Evolutionary conservation across 2,329 filamentous ascomycete genomes (phyloP).

Genomic region (Alternaria rosae): DNA sequence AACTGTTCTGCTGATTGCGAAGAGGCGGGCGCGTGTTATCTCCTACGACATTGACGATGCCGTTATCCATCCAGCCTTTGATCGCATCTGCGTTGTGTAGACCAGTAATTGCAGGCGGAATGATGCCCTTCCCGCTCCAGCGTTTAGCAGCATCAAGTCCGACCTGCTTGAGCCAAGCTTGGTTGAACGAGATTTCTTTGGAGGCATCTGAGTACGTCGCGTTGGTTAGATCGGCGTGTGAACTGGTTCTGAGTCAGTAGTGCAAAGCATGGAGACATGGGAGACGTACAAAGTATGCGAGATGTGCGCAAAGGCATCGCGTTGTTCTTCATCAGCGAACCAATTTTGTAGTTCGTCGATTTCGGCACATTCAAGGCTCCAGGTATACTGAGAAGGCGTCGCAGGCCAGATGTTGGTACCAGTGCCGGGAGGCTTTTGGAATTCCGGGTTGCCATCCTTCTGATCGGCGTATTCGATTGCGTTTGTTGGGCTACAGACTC

Average conservation of each 20-base stretch:
- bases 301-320: constrained; percentile 64
- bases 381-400: constrained; percentile 56
- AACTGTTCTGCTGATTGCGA: constrained; percentile 60
- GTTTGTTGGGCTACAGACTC: constrained; percentile 38
- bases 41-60: constrained; percentile 67
- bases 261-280: neutral
- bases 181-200: constrained; percentile 68
- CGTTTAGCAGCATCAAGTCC: constrained; percentile 57
- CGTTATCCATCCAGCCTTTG: constrained; percentile 65
- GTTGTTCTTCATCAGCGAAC: constrained; percentile 60
- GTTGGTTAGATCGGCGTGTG: constrained; percentile 66
- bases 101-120: constrained; percentile 70
- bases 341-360: constrained; percentile 62
- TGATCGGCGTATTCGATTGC: constrained; percentile 52
- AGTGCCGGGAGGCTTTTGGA: constrained; percentile 52
- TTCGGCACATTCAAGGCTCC: constrained; percentile 59
- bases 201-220: constrained; percentile 65
- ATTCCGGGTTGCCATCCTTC: constrained; percentile 54
- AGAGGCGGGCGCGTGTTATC: constrained; percentile 67
- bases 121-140: constrained; percentile 64
- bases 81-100: constrained; percentile 70
- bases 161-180: constrained; percentile 64
- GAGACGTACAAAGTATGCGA: constrained; percentile 64
- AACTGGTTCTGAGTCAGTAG: constrained; percentile 37
- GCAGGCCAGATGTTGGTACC: constrained; percentile 51